A percentile compares a stretch with the other conserved stretches of the same genome.
Conservation (phyloP, 768 basidiomycete species). For the Hypholoma sublateritium region DNA sequence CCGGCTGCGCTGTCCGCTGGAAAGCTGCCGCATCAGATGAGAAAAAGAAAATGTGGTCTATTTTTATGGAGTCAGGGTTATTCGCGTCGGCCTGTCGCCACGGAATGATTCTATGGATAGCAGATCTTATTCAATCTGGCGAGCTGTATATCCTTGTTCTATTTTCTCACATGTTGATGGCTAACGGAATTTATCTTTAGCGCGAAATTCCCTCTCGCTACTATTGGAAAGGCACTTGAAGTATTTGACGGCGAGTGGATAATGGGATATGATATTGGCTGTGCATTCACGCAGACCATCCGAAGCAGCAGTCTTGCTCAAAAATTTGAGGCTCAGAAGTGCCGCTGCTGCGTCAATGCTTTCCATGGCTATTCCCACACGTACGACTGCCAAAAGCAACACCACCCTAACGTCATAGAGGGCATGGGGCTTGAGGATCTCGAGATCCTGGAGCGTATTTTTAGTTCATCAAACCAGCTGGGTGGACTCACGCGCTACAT, state of each 20-base stretch:
- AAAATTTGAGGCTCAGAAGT: background rate
- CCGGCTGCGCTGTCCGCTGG: background rate
- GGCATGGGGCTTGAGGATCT: slow-evolving; percentile 11
- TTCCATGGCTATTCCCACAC: slow-evolving; percentile 12
- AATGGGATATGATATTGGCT: background rate
- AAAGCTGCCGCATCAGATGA: background rate
- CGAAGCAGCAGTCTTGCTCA: background rate
- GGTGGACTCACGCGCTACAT: slow-evolving; percentile 3
- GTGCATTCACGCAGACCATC: slow-evolving; percentile 1
- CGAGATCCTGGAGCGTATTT: slow-evolving; percentile 7
- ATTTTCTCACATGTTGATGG: background rate
- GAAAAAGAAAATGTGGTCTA: background rate
- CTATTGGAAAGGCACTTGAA: slow-evolving; percentile 1
- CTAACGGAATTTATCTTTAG: background rate
- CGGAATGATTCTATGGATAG: background rate
- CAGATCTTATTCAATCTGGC: background rate
- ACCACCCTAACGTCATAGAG: slow-evolving; percentile 9
- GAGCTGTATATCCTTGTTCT: background rate
- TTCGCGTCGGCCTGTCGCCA: background rate
- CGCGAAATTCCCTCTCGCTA: slow-evolving; percentile 11
- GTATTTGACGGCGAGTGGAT: background rate
- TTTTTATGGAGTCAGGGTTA: background rate
- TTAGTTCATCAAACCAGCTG: slow-evolving; percentile 8
- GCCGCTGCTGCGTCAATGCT: slow-evolving; percentile 6
- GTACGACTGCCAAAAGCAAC: slow-evolving; percentile 2